Base-by-base conservation (phyloP, 2,329 filamentous ascomycete species). In the Ascochyta pisi region DNA sequence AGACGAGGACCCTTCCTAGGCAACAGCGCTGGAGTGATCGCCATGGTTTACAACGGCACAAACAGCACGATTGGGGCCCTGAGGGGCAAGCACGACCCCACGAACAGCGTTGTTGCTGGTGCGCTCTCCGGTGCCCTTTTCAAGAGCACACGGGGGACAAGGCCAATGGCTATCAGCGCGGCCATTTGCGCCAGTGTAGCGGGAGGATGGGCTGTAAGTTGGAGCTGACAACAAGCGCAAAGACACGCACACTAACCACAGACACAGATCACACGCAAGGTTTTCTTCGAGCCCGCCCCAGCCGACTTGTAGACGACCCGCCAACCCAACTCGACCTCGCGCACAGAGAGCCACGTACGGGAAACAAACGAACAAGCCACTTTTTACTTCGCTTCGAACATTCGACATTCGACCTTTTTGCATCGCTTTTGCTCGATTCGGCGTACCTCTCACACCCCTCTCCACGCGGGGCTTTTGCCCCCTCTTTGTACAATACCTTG, bases 121-220 rank as follows among this genome's bases (percentile, higher is more conserved):
- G 89, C 84, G 1, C 76, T 99, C 66, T 96, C 92, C 72, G 95
- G 95, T 55, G 93, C 94, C 84, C 76, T 99, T 13, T 99, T 99
- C 81, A 98, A 97, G 84, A 96, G 93, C 77, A 98, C 96, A 44
- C 86, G 91, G 70, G 95, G 95, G 6, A 62, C 95, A 59, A 86
- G 90, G 77, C 93, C 92, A 31, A 98, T 98, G 93, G 83, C 95
- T 81, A 95, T 98, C 70, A 96, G 93, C 33, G 91, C 92, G 61
- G 91, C 89, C 67, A 89, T 99, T 64, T 93, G 98, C 56, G 95
- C 89, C 49, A 86, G 87, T 38, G 84, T 95, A 61, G 96, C 95
- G 51, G 92, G 90, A 63, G 84, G 81, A 57, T 99, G 96, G 95
- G 89, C 93, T 72, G 94, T 99, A 66, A 54, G 70, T 64, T 43